phyloP scores from a whole-genome alignment of 345 rosid species.

The Raphanus sativus region DNA sequence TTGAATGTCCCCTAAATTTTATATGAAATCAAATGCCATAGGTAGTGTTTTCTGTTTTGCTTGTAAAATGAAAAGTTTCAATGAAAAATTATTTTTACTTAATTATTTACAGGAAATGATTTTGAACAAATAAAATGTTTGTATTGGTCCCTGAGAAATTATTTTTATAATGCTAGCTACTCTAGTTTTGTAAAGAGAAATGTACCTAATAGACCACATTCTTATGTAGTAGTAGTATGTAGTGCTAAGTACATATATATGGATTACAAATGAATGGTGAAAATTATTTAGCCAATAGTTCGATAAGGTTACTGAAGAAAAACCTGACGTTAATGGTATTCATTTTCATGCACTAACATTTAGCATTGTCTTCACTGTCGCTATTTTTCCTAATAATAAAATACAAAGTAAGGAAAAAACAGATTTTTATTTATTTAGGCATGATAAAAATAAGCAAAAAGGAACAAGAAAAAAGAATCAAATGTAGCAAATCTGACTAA shows the following conservation, averaged over 20 bases:
- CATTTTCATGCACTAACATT: not conserved
- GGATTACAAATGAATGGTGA: too few species aligned
- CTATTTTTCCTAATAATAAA: not conserved
- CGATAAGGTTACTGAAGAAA: not conserved
- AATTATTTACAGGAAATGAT: not conserved
- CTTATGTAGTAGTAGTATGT: not conserved
- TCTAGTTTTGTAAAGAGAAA: not conserved
- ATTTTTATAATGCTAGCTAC: not conserved
- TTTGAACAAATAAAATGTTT: not conserved
- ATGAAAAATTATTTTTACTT: not conserved
- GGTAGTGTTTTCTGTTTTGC: not conserved
- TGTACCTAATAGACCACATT: not conserved
- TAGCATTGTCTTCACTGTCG: not conserved
- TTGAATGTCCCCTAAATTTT: not conserved
- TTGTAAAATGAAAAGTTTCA: not conserved
- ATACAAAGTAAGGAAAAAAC: not conserved
- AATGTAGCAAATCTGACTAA: not conserved
- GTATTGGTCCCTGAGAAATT: not conserved
- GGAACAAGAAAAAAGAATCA: too few species aligned
- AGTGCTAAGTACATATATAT: not conserved
- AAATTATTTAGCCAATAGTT: not conserved
- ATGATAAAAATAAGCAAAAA: not conserved
- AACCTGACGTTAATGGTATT: too few species aligned
- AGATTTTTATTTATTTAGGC: not conserved
- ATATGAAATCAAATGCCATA: not conserved